These are phyloP conservation scores for Aspergillus texensis DNA, from an alignment of 2,329 filamentous ascomycete genomes.

Conservation along the genomic window DNA sequence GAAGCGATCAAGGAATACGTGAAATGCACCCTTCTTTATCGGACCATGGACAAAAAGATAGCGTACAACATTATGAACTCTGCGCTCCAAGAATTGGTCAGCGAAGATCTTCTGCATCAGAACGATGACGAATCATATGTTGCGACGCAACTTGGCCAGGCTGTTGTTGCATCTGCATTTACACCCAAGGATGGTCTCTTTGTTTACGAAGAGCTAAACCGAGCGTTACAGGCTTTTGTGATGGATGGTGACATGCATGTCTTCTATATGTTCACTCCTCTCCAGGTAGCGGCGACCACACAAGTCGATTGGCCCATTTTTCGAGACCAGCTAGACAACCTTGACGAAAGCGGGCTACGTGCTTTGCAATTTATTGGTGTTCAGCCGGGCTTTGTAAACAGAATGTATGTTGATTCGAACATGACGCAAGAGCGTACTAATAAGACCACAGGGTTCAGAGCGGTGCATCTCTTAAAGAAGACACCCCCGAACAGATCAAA, in stretches of 20 bases:
- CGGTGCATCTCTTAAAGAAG: conserved; percentile 62
- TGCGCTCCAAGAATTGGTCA: conserved; percentile 61
- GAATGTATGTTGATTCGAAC: conserved; percentile 55
- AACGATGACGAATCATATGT: conserved; percentile 57
- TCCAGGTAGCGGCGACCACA: conserved; percentile 54
- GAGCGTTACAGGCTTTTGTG: conserved; percentile 71
- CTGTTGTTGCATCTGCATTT: conserved; percentile 72
- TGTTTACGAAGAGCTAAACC: conserved; percentile 68
- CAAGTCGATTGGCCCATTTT: conserved; percentile 73
- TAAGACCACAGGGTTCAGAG: conserved; percentile 63
- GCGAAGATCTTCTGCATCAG: conserved; percentile 57
- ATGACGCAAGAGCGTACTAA: conserved; percentile 2
- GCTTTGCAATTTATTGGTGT: conserved; percentile 70
- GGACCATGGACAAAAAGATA: conserved; percentile 55
- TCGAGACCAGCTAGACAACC: conserved; percentile 67
- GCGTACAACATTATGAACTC: conserved; percentile 59
- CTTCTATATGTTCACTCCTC: conserved; percentile 75
- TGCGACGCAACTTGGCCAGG: conserved; percentile 68
- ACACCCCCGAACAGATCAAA: conserved; percentile 62
- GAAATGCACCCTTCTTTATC: conserved; percentile 66
- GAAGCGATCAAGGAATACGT: conserved; percentile 70
- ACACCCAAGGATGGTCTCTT: conserved; percentile 76
- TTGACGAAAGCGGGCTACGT: conserved; percentile 72
- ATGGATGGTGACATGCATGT: conserved; percentile 82
- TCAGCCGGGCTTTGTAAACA: conserved; percentile 67